Conservation (phyloP, 176 grass and related monocot species). For the Lolium multiflorum region DNA sequence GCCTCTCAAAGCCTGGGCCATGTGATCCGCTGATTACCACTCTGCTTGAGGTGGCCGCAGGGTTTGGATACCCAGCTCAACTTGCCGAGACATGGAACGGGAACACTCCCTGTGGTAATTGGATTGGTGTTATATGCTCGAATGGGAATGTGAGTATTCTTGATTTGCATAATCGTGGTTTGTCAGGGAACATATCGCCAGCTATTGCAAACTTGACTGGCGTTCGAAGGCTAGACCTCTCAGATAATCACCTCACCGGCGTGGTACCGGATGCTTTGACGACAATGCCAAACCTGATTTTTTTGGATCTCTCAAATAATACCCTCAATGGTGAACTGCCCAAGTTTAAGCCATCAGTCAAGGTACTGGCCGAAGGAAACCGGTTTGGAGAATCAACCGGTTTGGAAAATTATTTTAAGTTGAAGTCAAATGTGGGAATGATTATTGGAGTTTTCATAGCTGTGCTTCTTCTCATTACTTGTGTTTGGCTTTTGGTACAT, state of each 20-base stretch:
- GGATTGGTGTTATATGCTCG: conserved; percentile 67
- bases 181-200: conserved; percentile 73
- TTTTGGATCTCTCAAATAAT: conserved; percentile 84
- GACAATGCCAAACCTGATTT: conserved; percentile 45
- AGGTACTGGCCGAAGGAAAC: conserved; percentile 58
- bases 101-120: conserved; percentile 61
- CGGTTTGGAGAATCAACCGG: conserved; percentile 57
- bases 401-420: conserved; percentile 30
- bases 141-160: conserved; percentile 39
- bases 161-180: conserved; percentile 65
- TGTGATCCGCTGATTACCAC: conserved; percentile 57
- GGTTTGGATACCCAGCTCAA: conserved; percentile 73
- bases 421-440: conserved; percentile 42
- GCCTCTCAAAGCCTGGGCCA: conserved; percentile 39
- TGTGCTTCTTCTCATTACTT: conserved; percentile 57
- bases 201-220: conserved; percentile 68
- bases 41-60: conserved; percentile 71
- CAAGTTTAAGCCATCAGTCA: conserved; percentile 62
- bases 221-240: conserved; percentile 60
- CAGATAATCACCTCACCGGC: conserved; percentile 71
- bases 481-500: conserved; percentile 48
- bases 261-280: conserved; percentile 68
- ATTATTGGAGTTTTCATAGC: conserved; percentile 67
- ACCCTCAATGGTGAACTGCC: conserved; percentile 70
- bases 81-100: conserved; percentile 66